Conservation (phyloP, 257 asterid species). For the Eustoma russellianum region DNA sequence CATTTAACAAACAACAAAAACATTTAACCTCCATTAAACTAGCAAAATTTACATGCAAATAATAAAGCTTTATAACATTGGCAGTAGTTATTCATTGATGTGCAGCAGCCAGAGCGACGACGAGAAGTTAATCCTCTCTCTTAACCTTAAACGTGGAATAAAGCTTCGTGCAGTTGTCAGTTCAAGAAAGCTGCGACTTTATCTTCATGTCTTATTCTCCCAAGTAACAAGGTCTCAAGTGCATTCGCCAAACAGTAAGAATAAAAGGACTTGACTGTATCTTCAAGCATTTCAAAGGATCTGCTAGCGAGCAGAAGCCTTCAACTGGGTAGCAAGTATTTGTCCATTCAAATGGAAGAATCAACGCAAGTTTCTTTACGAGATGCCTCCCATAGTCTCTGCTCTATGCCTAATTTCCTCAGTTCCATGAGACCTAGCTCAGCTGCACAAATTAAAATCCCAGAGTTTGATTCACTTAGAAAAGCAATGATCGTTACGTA, state of each 20-base stretch:
- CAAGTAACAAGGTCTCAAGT: not conserved
- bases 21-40: no score
- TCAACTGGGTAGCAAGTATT: conserved; percentile 1
- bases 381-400: conserved; percentile 37
- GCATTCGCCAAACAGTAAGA: not conserved
- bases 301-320: conserved; percentile 10
- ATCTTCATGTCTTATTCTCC: not conserved
- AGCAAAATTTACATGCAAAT: no score
- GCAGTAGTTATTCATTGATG: no score
- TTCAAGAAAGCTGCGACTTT: no score
- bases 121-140: no score
- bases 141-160: no score
- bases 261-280: not conserved
- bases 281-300: conserved; percentile 1
- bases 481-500: no score
- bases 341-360: conserved; percentile 29
- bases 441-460: conserved; percentile 21
- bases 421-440: conserved; percentile 46
- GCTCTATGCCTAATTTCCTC: conserved; percentile 37
- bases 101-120: no score
- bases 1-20: no score
- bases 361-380: conserved; percentile 36
- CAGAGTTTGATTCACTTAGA: conserved; percentile 1
- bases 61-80: no score
- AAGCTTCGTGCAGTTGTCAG: no score